phyloP scores from a whole-genome alignment of 1,284 basidiomycete species.

The Megacollybia platyphylla region DNA sequence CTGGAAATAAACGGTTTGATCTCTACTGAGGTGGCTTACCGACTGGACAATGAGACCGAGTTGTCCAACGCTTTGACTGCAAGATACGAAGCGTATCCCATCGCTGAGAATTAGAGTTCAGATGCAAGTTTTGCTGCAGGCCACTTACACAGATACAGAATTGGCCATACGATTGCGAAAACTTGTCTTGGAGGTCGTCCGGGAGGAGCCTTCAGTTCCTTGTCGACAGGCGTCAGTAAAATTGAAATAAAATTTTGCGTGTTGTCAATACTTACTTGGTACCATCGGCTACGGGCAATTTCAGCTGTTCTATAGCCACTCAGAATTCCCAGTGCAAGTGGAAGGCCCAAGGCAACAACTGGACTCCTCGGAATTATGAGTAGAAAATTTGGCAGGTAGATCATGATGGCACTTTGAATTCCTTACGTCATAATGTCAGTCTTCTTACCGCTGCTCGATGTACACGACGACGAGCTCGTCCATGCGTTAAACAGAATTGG shows the following conservation, averaged over 20 bases:
- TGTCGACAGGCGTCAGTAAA: background rate
- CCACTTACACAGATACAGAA: conserved; percentile 29
- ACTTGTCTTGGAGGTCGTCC: conserved; percentile 33
- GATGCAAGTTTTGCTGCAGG: background rate
- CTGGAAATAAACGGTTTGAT: conserved; percentile 14
- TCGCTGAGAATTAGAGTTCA: conserved; percentile 21
- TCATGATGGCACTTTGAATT: conserved; percentile 10
- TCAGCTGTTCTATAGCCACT: conserved; percentile 37
- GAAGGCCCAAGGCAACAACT: conserved; percentile 48
- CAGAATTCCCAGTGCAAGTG: conserved; percentile 41
- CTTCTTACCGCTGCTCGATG: conserved; percentile 52
- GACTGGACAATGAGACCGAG: conserved; percentile 23
- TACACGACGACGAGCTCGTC: conserved; percentile 33
- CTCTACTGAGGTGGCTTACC: conserved; percentile 15
- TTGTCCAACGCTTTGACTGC: conserved; percentile 43
- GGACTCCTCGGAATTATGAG: conserved; percentile 47
- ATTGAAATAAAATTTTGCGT: background rate
- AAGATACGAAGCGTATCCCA: conserved; percentile 68
- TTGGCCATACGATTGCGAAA: conserved; percentile 52
- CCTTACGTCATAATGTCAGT: background rate
- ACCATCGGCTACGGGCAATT: conserved; percentile 41
- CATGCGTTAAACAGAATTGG: conserved; percentile 59
- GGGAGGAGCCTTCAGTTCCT: conserved; percentile 32
- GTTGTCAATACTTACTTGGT: conserved; percentile 28
- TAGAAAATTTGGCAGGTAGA: conserved; percentile 31